Base-by-base conservation (phyloP, 805 yeast species). In the Candida montana region DNA sequence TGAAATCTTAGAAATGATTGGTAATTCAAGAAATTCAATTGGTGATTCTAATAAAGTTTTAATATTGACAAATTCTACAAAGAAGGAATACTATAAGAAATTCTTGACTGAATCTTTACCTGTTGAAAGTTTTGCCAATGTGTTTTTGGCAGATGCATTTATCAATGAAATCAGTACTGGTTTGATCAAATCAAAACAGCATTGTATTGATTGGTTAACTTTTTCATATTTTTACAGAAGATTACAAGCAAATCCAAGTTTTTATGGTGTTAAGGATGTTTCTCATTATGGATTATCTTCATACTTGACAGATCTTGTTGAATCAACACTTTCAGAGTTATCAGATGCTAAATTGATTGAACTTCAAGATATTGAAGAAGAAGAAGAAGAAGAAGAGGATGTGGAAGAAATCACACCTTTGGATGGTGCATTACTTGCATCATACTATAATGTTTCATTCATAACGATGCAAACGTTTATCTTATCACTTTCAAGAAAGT, bases 191-290 rank as follows among this genome's bases (percentile, higher is more conserved):
- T 69, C 75, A 7, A 78, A 84, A 55, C 96, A 90, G 53, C 93
- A 84, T 50, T 86, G 95, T 52, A 76, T 93, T 45, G 96, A 91
- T 54, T 88, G 95, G 95, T 55, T 93, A 27, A 84, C 96, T 0
- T 86, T 75, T 57, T 74, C 95, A 0, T 84, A 80, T 51, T 84
- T 90, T 54, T 93, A 87, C 62, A 70, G 95, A 48, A 69, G 98
- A 38, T 58, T 93, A 17, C 83, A 79, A 42, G 71, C 75, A 28
- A 93, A 93, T 58, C 97, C 99, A 4, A 79, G 93, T 44, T 93
- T 75, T 57, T 93, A 93, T 56, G 96, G 89, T n/a, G 74, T 87
- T 7, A 68, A 67, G 31, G 85, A 81, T 46, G 67, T 72, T 3
- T 65, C 84, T 2, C 77, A 77, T 33, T 61, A 72, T 24, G 95